Evolutionary conservation across 1,284 basidiomycete genomes (phyloP).

Genomic region (Trichosporon asahii): DNA sequence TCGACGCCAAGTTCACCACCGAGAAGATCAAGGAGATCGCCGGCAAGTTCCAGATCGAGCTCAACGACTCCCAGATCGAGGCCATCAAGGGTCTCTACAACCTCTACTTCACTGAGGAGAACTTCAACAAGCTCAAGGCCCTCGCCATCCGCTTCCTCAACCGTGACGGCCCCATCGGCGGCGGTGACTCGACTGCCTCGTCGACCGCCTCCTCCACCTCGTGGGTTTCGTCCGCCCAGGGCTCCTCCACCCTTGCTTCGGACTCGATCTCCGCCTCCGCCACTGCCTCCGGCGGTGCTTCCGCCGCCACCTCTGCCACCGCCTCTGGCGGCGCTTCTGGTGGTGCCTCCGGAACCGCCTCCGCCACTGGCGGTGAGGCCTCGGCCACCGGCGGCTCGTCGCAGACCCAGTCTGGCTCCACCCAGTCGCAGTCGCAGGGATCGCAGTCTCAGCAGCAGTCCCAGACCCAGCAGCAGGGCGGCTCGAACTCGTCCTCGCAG

Average conservation of each 20-base stretch:
- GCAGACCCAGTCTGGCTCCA: background rate
- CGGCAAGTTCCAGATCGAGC: background rate
- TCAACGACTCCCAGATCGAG: background rate
- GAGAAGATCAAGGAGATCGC: slow-evolving; percentile 1
- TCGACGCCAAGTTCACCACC: background rate
- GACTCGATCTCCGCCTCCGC: background rate
- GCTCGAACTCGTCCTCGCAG: background rate
- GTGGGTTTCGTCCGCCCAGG: background rate
- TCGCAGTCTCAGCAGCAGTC: background rate
- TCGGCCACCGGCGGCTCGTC: background rate
- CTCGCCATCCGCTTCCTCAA: background rate
- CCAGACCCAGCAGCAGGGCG: background rate
- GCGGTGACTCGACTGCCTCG: background rate
- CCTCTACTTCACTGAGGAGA: slow-evolving; percentile 7
- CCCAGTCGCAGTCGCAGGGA: background rate
- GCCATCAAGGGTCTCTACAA: background rate
- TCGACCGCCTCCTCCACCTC: background rate
- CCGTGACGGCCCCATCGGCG: background rate
- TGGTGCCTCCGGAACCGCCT: too few species aligned
- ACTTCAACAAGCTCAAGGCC: background rate
- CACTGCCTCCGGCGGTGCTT: background rate
- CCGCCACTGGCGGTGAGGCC: background rate
- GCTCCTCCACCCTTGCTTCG: background rate
- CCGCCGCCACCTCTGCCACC: background rate
- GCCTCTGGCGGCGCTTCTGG: background rate